Base-by-base conservation (phyloP, 139 green algal genomes). In the Pleodorina starrii region DNA sequence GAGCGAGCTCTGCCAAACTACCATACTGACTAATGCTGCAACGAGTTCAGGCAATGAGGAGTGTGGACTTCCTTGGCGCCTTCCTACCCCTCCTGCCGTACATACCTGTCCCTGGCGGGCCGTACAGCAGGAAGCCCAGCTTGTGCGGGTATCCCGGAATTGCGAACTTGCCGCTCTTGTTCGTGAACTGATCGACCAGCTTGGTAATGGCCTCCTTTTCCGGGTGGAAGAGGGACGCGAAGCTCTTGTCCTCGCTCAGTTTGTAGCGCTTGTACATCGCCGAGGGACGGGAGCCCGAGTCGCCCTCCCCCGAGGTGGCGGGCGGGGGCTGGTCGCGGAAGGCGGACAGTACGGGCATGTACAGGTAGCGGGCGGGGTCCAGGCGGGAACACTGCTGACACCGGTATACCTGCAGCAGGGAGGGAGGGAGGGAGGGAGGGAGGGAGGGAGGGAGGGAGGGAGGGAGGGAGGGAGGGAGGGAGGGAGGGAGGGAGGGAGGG, bases 51-150 rank as follows among this genome's bases (percentile, higher is more conserved):
- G n/a, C n/a, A n/a, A n/a, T n/a, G n/a, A n/a, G n/a, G n/a, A n/a
- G n/a, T n/a, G n/a, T n/a, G n/a, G n/a, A n/a, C n/a, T n/a, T n/a
- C n/a, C n/a, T n/a, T n/a, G n/a, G n/a, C n/a, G n/a, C n/a, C n/a
- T n/a, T n/a, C n/a, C n/a, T n/a, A n/a, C n/a, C n/a, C n/a, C n/a
- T n/a, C n/a, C n/a, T n/a, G n/a, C n/a, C n/a, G n/a, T n/a, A n/a
- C 68, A 5, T 21, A 76, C 88, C 88, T 16, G 83, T 92, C 72
- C 84, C 93, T 54, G 92, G 92, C 2, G 92, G 92, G 10, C 92
- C 92, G 81, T 95, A 91, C 51, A 95, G 86, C 69, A 95, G 92
- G 85, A 95, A 90, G 57, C 91, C 91, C 19, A 92, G 91, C 80
- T 92, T 91, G 43, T 90, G 81, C 17, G 91, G 91, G 84, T 93